Percentiles rank a stretch among this genome's conserved stretches.
Evolutionary conservation across 2,329 filamentous ascomycete genomes (phyloP).

Genomic region (Fonsecaea nubica): DNA sequence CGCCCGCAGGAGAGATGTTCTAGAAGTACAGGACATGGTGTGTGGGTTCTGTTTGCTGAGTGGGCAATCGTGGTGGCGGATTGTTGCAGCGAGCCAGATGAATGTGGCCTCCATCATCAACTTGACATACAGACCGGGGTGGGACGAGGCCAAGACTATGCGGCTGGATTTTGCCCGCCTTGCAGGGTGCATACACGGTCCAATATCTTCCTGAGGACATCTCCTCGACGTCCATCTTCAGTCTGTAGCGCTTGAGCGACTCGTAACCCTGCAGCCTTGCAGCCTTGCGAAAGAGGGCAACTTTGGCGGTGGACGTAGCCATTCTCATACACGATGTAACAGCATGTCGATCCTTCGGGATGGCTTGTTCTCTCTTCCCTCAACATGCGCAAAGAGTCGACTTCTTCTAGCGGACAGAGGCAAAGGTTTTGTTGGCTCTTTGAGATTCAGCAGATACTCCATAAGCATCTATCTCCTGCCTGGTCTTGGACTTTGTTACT

Average conservation of each 20-base stretch:
- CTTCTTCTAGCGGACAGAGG: slow-evolving; percentile 29
- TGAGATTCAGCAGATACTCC: slow-evolving; percentile 39
- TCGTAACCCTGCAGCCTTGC: neutral
- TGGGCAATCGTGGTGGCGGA: slow-evolving; percentile 16
- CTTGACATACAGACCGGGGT: slow-evolving; percentile 9
- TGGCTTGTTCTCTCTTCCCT: neutral
- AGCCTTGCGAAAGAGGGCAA: neutral
- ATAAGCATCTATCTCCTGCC: slow-evolving; percentile 41
- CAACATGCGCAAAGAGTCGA: slow-evolving; percentile 20
- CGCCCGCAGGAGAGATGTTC: neutral
- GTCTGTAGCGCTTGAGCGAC: neutral
- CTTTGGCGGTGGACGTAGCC: neutral
- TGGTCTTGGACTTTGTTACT: slow-evolving; percentile 35
- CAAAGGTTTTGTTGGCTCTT: slow-evolving; percentile 32
- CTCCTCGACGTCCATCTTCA: neutral
- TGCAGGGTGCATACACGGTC: neutral
- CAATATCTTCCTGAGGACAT: neutral
- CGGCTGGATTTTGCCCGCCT: slow-evolving; percentile 5
- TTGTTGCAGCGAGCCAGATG: slow-evolving; percentile 9
- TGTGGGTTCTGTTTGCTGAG: slow-evolving; percentile 6
- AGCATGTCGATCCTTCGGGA: slow-evolving; percentile 1
- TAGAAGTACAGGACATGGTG: slow-evolving; percentile 3
- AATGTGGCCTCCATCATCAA: slow-evolving; percentile 1
- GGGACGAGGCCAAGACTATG: slow-evolving; percentile 23
- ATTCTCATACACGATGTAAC: slow-evolving; percentile 2